Conservation (phyloP, 23 red algal genomes). For the Gracilaria caudata region DNA sequence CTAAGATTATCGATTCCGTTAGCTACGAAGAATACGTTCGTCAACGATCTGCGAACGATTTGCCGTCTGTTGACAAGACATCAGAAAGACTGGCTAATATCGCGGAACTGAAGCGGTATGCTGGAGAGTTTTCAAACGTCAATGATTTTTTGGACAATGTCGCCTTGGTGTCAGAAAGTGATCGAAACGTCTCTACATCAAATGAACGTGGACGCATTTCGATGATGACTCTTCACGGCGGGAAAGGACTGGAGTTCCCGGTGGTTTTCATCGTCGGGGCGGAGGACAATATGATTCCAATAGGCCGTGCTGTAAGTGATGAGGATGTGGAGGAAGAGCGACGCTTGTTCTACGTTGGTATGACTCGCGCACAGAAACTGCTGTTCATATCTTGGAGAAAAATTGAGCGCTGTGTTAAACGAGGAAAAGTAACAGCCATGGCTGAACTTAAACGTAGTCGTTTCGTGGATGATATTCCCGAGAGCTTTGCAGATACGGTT, state of each 20-base stretch:
- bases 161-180: conserved; percentile 47
- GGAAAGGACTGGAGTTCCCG: conserved; percentile 87
- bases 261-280: conserved; percentile 77
- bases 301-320: not conserved
- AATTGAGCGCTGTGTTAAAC: conserved; percentile 1
- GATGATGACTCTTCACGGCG: conserved; percentile 84
- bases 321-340: conserved; percentile 76
- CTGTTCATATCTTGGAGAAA: conserved; percentile 57
- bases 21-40: conserved; percentile 42
- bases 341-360: conserved; percentile 81
- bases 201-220: conserved; percentile 17
- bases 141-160: conserved; percentile 54
- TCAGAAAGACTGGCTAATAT: conserved; percentile 64
- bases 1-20: not conserved
- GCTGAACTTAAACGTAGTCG: not conserved
- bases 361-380: conserved; percentile 72
- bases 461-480: conserved; percentile 23
- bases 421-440: conserved; percentile 11
- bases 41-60: conserved; percentile 18
- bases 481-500: not conserved
- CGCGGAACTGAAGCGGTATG: conserved; percentile 39
- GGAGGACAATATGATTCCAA: conserved; percentile 71
- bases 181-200: not conserved
- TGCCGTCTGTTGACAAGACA: conserved; percentile 4
- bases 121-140: conserved; percentile 14